Conservation (phyloP, 108 stramenopile genomes). For the Licmophora abbreviata region DNA sequence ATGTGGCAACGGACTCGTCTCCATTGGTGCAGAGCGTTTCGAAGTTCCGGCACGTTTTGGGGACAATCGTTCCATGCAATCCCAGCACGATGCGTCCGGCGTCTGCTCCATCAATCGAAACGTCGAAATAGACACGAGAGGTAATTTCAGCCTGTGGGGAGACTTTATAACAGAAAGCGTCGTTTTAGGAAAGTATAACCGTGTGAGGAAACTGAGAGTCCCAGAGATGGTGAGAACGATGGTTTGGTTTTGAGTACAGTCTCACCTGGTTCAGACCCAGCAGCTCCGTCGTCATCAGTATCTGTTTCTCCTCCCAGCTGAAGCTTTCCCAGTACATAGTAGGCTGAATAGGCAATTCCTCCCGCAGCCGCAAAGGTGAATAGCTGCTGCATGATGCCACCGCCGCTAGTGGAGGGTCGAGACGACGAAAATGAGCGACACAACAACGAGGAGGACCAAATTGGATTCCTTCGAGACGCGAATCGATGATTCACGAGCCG, state of each 20-base stretch:
- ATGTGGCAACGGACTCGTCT: conserved; percentile 51
- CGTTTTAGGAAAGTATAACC: background rate
- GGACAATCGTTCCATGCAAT: conserved; percentile 83
- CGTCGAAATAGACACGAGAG: conserved; percentile 71
- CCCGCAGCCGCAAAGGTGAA: conserved; percentile 37
- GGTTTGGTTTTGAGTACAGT: too few species aligned
- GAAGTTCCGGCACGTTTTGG: conserved; percentile 87
- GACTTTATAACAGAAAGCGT: too few species aligned
- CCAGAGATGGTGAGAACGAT: too few species aligned
- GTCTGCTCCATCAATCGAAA: conserved; percentile 59
- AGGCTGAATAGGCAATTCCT: conserved; percentile 26
- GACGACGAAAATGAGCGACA: background rate
- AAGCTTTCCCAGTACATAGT: conserved; percentile 11
- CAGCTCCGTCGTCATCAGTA: conserved; percentile 3
- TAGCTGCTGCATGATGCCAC: conserved; percentile 25
- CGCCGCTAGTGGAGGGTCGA: background rate
- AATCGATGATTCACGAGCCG: too few species aligned
- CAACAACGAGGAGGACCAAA: too few species aligned
- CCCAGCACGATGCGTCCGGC: conserved; percentile 87
- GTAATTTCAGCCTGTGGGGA: conserved; percentile 48
- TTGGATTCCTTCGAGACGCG: too few species aligned
- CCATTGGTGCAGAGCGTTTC: conserved; percentile 64
- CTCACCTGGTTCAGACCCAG: too few species aligned
- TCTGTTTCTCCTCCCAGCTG: background rate
- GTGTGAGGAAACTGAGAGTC: too few species aligned